Conservation (phyloP, 1,284 basidiomycete genomes). For the Peniophora sp. region DNA sequence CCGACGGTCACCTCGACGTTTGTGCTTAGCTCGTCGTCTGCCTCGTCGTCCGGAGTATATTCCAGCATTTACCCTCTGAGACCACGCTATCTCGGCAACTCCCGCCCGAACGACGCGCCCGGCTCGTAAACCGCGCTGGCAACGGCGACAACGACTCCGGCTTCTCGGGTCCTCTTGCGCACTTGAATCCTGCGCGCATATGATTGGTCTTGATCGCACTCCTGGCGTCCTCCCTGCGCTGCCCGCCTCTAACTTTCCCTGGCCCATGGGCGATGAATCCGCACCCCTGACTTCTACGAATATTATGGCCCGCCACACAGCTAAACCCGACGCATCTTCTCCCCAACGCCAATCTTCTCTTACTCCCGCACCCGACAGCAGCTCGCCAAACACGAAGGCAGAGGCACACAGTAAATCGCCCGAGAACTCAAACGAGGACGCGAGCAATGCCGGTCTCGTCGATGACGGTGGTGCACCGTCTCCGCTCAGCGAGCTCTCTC, state of each 20-base stretch:
- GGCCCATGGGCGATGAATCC: background rate
- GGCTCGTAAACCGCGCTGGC: background rate
- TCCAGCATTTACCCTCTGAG: too few species aligned
- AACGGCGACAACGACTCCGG: background rate
- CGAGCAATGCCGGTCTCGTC: conserved; percentile 6
- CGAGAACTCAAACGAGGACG: conserved; percentile 17
- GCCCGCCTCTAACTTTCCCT: background rate
- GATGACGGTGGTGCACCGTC: conserved; percentile 32
- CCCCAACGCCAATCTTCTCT: conserved; percentile 20
- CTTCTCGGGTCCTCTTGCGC: background rate
- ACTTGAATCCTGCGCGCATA: conserved; percentile 15
- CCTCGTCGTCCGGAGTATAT: too few species aligned
- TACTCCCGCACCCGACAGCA: conserved; percentile 21
- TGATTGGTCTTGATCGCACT: conserved; percentile 59
- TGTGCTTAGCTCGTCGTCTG: too few species aligned
- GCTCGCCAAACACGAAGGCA: conserved; percentile 15
- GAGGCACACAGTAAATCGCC: conserved; percentile 8
- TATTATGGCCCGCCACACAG: conserved; percentile 9
- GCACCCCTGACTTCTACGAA: conserved; percentile 12
- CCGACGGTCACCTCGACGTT: too few species aligned
- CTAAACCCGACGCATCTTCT: conserved; percentile 16
- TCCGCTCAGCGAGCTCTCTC: conserved; percentile 63
- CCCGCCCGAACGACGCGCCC: too few species aligned
- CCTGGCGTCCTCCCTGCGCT: conserved; percentile 19
- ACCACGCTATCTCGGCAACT: too few species aligned